Evolutionary conservation across 140 eudicot genomes (phyloP).

Genomic region (Oenanthe javanica): DNA sequence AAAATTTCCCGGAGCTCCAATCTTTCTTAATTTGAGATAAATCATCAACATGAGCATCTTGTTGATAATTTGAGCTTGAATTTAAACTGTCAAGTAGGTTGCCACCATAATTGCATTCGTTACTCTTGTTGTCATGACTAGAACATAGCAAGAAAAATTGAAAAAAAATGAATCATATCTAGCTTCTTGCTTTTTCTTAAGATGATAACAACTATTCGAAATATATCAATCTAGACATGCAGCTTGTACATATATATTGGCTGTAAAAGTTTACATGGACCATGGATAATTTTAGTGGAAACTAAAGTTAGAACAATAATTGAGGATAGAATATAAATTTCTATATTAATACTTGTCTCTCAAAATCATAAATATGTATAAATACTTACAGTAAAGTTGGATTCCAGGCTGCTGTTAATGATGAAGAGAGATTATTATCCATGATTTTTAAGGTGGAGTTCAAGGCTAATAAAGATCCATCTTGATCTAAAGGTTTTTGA

Average conservation of each 20-base stretch:
- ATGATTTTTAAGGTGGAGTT: slow-evolving; percentile 49
- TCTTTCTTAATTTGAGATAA: slow-evolving; percentile 17
- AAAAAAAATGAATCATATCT: background rate
- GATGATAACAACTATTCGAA: slow-evolving; percentile 19
- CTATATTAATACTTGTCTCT: too few species aligned
- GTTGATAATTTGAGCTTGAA: slow-evolving; percentile 25
- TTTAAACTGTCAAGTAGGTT: slow-evolving; percentile 24
- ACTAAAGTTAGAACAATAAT: slow-evolving; percentile 39
- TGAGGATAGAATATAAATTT: slow-evolving; percentile 18
- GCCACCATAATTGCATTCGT: background rate
- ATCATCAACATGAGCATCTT: slow-evolving; percentile 3
- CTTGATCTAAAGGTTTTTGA: slow-evolving; percentile 3
- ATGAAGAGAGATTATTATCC: slow-evolving; percentile 30
- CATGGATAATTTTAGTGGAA: slow-evolving; percentile 31
- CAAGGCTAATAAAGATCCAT: slow-evolving; percentile 15
- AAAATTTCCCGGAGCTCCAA: slow-evolving; percentile 20
- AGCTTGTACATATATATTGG: slow-evolving; percentile 2
- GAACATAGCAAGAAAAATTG: slow-evolving; percentile 32
- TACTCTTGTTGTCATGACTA: slow-evolving; percentile 7
- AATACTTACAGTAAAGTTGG: slow-evolving; percentile 61
- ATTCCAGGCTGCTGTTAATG: slow-evolving; percentile 48
- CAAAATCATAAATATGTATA: background rate
- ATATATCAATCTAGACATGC: background rate
- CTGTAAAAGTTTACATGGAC: slow-evolving; percentile 23
- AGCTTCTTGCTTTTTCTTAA: slow-evolving; percentile 19